Conservation (phyloP, 192 early-diverging fungal genomes). For the Endogone sp. region DNA sequence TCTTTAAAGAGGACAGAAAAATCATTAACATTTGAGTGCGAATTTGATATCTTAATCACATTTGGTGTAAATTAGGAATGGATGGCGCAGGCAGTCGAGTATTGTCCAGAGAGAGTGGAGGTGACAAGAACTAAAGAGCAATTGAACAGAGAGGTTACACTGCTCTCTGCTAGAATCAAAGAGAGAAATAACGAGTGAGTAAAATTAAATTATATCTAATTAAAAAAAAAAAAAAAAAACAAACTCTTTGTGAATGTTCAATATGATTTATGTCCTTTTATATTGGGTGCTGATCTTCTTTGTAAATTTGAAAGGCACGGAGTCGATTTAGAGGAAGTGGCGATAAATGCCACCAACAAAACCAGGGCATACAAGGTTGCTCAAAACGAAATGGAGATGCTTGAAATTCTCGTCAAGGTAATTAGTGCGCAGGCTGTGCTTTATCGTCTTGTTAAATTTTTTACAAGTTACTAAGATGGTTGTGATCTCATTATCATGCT, state of each 20-base stretch:
- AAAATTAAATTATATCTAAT: too few relatives aligned
- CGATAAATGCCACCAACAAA: conserved; percentile 44
- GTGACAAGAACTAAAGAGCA: conserved; percentile 32
- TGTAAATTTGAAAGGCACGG: too few relatives aligned
- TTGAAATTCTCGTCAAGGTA: conserved; percentile 47
- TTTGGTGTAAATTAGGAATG: conserved; percentile 34
- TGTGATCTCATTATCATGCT: too few relatives aligned
- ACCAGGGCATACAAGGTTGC: conserved; percentile 51
- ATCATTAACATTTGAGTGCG: too few relatives aligned
- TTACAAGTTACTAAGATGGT: too few relatives aligned
- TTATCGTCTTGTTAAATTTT: too few relatives aligned
- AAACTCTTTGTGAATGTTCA: too few relatives aligned
- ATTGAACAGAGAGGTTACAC: conserved; percentile 60
- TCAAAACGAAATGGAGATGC: conserved; percentile 42
- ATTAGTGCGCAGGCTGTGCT: background rate
- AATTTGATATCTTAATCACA: too few relatives aligned
- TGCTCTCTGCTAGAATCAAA: conserved; percentile 40
- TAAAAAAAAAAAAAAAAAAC: too few relatives aligned
- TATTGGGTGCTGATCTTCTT: background rate
- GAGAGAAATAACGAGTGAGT: conserved; percentile 48
- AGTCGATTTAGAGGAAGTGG: conserved; percentile 55
- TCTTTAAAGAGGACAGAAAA: too few relatives aligned
- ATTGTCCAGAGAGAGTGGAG: conserved; percentile 61
- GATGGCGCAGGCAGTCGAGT: conserved; percentile 44
- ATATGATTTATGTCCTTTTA: background rate